phyloP scores from a whole-genome alignment of 306 rosid genomes.

The Dicorynia guianensis region DNA sequence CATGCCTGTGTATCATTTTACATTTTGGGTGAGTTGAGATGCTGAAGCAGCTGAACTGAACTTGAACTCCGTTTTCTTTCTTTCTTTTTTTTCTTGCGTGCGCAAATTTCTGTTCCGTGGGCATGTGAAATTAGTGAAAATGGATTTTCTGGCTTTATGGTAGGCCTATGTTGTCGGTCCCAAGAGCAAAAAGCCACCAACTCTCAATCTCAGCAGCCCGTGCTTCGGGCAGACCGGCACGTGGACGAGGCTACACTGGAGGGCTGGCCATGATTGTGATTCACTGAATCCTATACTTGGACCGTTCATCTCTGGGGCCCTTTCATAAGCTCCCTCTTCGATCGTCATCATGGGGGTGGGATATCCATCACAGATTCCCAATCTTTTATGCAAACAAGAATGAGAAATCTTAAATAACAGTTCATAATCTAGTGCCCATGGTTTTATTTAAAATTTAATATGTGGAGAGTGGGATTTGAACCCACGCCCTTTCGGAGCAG shows the following conservation, averaged over 20 bases:
- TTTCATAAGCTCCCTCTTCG: constrained; percentile 17
- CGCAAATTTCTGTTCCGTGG: too few species aligned
- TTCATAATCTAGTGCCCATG: too few species aligned
- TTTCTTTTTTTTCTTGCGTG: too few species aligned
- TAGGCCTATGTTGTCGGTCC: constrained; percentile 73
- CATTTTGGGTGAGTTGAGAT: too few species aligned
- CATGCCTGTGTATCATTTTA: too few species aligned
- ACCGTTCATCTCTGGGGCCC: constrained; percentile 41
- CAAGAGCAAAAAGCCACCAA: constrained; percentile 49
- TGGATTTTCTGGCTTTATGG: constrained; percentile 54
- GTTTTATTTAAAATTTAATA: background rate
- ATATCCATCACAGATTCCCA: constrained; percentile 15
- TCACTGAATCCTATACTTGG: constrained; percentile 46
- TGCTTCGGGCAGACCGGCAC: constrained; percentile 74
- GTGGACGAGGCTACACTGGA: constrained; percentile 64
- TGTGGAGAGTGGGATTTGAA: constrained; percentile 82
- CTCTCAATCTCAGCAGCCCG: constrained; percentile 56
- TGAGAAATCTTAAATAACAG: background rate
- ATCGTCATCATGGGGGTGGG: constrained; percentile 45
- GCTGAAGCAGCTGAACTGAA: too few species aligned
- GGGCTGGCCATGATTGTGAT: constrained; percentile 59
- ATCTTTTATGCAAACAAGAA: constrained; percentile 7
- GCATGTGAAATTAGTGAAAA: constrained; percentile 6
- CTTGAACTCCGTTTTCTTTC: too few species aligned
- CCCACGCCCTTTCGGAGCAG: constrained; percentile 84